Conservation (phyloP, 2,329 filamentous ascomycete species). For the Paramyrothecium sp. region DNA sequence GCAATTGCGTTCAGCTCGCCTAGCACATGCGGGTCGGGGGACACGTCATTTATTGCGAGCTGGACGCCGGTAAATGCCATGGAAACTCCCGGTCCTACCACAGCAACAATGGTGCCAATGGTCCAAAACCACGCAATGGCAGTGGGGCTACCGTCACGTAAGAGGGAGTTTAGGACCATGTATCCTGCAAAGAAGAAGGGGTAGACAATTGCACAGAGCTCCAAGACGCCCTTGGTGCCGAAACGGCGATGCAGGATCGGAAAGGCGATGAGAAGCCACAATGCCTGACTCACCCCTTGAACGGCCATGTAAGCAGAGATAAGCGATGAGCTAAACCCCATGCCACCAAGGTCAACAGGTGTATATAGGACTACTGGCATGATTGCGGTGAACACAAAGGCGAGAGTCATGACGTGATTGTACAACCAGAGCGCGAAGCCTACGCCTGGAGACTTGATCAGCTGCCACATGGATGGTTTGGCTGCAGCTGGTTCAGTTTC, state of each 20-base stretch:
- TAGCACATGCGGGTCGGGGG: constrained; percentile 61
- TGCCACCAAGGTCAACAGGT: constrained; percentile 59
- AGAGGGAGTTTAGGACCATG: constrained; percentile 53
- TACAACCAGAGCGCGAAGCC: constrained; percentile 64
- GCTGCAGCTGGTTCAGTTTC: constrained; percentile 1
- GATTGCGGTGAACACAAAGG: constrained; percentile 70
- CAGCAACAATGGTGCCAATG: constrained; percentile 33
- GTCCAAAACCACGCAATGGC: constrained; percentile 56
- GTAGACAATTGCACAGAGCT: constrained; percentile 52
- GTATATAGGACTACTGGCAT: constrained; percentile 69
- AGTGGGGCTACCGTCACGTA: constrained; percentile 31
- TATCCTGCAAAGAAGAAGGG: constrained; percentile 62
- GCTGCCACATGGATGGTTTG: constrained; percentile 24
- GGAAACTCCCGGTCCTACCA: constrained; percentile 58
- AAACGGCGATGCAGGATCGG: constrained; percentile 63
- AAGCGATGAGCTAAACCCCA: constrained; percentile 57
- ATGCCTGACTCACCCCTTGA: constrained; percentile 63
- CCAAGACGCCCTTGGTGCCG: constrained; percentile 66
- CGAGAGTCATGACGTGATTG: constrained; percentile 65
- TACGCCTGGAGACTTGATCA: constrained; percentile 65
- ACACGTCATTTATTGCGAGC: constrained; percentile 72
- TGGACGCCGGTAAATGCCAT: constrained; percentile 73
- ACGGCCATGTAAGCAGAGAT: constrained; percentile 68
- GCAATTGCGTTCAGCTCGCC: constrained; percentile 67
- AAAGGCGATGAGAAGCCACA: constrained; percentile 71